Evolutionary conservation across 305 asterid genomes (phyloP).

Genomic region (Plantago coronopus): DNA sequence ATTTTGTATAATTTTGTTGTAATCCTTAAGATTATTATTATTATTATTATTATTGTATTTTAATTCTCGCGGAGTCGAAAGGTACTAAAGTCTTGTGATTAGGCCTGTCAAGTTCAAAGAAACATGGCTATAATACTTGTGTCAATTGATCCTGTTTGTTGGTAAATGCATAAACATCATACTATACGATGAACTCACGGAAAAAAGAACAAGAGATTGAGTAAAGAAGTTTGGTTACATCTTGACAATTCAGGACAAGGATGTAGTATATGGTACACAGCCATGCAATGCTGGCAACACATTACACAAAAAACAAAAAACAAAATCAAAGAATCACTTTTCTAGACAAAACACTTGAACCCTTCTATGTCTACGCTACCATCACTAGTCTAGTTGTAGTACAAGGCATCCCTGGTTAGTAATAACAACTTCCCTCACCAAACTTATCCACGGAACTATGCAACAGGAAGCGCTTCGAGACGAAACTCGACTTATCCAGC

Average conservation of each 20-base stretch:
- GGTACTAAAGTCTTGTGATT: no score
- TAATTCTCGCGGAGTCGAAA: no score
- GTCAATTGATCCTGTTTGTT: no score
- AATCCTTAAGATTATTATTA: no score
- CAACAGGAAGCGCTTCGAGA: constrained; percentile 17
- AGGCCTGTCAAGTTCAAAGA: no score
- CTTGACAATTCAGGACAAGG: constrained; percentile 16
- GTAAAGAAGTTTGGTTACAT: not conserved
- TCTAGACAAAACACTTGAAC: constrained; percentile 26
- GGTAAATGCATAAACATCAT: no score
- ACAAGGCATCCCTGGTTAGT: constrained; percentile 28
- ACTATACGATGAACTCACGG: no score
- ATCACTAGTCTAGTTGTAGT: constrained; percentile 19
- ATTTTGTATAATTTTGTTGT: no score
- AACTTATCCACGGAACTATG: constrained; percentile 34
- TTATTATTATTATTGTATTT: no score
- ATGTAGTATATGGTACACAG: constrained; percentile 37
- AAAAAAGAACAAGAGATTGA: no score
- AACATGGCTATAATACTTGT: no score
- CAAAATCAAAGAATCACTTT: constrained; percentile 49
- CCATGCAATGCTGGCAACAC: constrained; percentile 43
- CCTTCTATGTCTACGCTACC: constrained; percentile 23
- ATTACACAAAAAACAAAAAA: constrained; percentile 23
- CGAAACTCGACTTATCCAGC: constrained; percentile 18
- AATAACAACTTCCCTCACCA: constrained; percentile 7